These are phyloP conservation scores for Poa annua DNA, from an alignment of 176 grass and related monocot species.

Conservation along the genomic window DNA sequence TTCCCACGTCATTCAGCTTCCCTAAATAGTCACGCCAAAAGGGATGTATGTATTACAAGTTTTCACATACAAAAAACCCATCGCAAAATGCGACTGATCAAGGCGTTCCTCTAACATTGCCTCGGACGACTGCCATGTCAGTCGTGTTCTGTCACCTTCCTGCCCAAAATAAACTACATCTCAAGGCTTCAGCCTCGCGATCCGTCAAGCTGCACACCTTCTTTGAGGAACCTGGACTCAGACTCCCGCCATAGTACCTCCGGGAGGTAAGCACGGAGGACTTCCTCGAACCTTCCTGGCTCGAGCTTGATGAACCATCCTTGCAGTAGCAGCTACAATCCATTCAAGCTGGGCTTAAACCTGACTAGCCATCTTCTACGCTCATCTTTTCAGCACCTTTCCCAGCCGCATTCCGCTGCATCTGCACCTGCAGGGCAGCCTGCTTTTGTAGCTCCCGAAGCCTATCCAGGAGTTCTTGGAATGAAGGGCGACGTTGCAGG, in stretches of 20 bases:
- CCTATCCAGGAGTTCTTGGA: conserved; percentile 73
- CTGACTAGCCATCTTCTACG: conserved; percentile 48
- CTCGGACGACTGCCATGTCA: not conserved
- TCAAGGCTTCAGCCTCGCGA: conserved; percentile 9
- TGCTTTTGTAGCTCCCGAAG: conserved; percentile 71
- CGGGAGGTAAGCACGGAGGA: not conserved
- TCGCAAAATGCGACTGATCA: not conserved
- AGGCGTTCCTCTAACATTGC: not conserved
- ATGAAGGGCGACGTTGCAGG: conserved; percentile 64
- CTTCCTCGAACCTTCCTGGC: not conserved
- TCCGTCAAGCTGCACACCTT: not conserved
- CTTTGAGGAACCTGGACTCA: not conserved
- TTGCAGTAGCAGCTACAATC: conserved; percentile 20
- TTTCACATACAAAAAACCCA: not conserved
- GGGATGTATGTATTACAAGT: not conserved
- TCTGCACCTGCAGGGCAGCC: conserved; percentile 51
- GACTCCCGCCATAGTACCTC: not conserved
- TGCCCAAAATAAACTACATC: not conserved
- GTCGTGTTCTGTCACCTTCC: not conserved
- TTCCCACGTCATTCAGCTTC: not conserved
- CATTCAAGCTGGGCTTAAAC: conserved; percentile 13
- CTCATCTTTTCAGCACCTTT: conserved; percentile 44
- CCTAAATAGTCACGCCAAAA: not conserved
- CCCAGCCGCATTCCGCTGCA: conserved; percentile 49
- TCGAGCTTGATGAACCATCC: not conserved